These are phyloP conservation scores for Musa itinerans DNA, from an alignment of 176 grass and related monocot species.

Conservation along the genomic window DNA sequence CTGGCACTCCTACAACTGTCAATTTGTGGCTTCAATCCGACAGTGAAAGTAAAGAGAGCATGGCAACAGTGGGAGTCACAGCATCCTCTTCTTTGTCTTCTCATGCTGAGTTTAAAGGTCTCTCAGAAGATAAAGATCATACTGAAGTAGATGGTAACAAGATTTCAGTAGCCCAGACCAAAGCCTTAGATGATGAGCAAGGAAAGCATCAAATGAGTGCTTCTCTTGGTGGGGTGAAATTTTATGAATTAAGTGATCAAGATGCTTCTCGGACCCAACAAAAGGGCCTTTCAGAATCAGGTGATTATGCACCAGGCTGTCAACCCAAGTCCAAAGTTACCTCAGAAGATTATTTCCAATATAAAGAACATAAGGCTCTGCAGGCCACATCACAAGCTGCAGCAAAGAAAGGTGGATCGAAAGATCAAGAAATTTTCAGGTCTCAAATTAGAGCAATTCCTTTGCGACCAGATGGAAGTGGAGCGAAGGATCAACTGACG, in stretches of 20 bases:
- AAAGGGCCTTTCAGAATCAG: conserved; percentile 40
- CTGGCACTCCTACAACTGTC: conserved; percentile 51
- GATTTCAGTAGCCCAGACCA: conserved; percentile 29
- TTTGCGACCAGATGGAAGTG: conserved; percentile 20
- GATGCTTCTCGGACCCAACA: conserved; percentile 28
- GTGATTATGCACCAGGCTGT: conserved; percentile 17
- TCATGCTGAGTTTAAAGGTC: conserved; percentile 14
- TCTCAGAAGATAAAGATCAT: conserved; percentile 14
- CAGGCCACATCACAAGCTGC: conserved; percentile 19
- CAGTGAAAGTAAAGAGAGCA: conserved; percentile 34
- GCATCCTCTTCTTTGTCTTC: conserved; percentile 10
- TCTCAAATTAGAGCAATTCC: conserved; percentile 29
- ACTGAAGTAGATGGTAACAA: conserved; percentile 18
- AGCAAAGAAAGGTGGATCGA: conserved; percentile 27
- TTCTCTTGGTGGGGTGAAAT: background rate
- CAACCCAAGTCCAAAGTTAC: background rate
- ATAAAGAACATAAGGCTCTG: conserved; percentile 29
- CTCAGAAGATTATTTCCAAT: conserved; percentile 23
- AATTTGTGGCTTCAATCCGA: conserved; percentile 36
- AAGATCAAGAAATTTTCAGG: conserved; percentile 28
- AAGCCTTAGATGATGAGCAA: conserved; percentile 34
- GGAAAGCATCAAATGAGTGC: conserved; percentile 3
- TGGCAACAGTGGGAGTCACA: background rate
- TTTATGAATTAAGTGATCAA: conserved; percentile 24
- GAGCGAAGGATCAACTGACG: conserved; percentile 27